These are phyloP conservation scores for Globisporangium acanthophoron DNA, from an alignment of 352 stramenopile species.

Conservation along the genomic window DNA sequence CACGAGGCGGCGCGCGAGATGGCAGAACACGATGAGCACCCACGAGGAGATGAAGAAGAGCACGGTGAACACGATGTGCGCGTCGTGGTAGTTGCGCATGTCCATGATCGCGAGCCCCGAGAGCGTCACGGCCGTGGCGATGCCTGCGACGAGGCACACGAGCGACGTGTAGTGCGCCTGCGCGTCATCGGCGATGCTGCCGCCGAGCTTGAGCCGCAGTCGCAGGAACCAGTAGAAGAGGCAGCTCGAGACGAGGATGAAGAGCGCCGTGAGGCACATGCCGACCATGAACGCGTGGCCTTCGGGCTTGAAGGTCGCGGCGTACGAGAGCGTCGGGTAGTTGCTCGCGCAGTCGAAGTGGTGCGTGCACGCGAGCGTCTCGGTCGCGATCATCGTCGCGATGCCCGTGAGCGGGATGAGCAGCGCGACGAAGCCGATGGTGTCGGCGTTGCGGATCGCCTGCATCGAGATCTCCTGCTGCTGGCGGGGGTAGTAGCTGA, in stretches of 20 bases:
- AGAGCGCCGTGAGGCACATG: conserved; percentile 75
- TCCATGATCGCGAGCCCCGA: conserved; percentile 66
- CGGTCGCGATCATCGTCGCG: conserved; percentile 66
- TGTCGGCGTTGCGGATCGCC: conserved; percentile 30
- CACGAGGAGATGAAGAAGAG: conserved; percentile 75
- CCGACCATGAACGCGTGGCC: conserved; percentile 61
- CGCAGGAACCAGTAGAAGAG: conserved; percentile 73
- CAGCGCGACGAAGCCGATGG: conserved; percentile 59
- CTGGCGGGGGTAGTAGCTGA: not conserved
- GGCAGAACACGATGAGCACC: conserved; percentile 54
- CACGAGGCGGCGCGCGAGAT: conserved; percentile 31
- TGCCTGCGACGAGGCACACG: conserved; percentile 24
- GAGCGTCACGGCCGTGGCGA: conserved; percentile 37
- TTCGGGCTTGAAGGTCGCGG: conserved; percentile 70
- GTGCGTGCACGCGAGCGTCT: conserved; percentile 54
- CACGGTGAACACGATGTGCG: conserved; percentile 67
- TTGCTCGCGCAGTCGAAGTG: conserved; percentile 72
- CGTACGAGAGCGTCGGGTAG: conserved; percentile 83
- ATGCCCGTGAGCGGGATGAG: conserved; percentile 70
- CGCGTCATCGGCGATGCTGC: not conserved
- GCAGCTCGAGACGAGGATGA: conserved; percentile 47
- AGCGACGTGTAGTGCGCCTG: conserved; percentile 6
- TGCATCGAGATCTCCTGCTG: conserved; percentile 10
- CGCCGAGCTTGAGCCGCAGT: conserved; percentile 27
- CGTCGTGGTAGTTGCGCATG: conserved; percentile 69